Base-by-base conservation (phyloP, 495 filamentous ascomycete genomes). In the Hyaloscypha finlandica region DNA sequence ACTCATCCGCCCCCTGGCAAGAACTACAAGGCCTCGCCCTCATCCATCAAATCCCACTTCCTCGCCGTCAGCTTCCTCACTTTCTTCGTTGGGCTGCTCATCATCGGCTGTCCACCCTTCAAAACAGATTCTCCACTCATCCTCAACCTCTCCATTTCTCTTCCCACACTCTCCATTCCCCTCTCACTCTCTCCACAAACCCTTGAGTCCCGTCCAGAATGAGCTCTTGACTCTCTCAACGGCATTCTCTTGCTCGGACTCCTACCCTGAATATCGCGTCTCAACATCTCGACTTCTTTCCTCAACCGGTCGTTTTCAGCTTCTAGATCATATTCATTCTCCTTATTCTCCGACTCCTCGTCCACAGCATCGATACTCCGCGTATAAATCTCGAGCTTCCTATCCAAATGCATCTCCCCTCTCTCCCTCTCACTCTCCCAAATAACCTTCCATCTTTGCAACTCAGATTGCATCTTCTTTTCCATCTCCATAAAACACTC, bases 401-500 rank as follows among this genome's bases (percentile, higher is more conserved):
- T 84, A 75, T 97, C 93, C 65, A 96, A 82, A 77, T 95, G 93
- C 74, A 92, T 92, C 51, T 96, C 92, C n/a, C 78, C 78, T 31
- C 85, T 80, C 63, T 92, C 90, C 71, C 88, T 83, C 76, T 97
- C 90, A 16, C 79, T 85, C 35, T 88, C 89, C 82, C 89, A 85
- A 19, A 87, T 89, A 16, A 80, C 86, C 69, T 91, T 87, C 91
- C 91, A 97, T 22, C 90, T 81, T 33, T 82, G 81, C 77, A 92
- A 86, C 72, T 96, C 92, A 29, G 85, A 79, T 66, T 89, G 87
- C 54, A 96, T 79, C 42, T 84, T 83, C 61, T 81, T 83, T 72
- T 99, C 95, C 83, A 96, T 95, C 75, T 97, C 95, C 2, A 78
- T 79, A 73, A 86, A 92, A 68, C 92, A 91, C 70, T 97, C 94